Conservation (phyloP, 495 filamentous ascomycete species). For the Talaromyces proteolyticus region DNA sequence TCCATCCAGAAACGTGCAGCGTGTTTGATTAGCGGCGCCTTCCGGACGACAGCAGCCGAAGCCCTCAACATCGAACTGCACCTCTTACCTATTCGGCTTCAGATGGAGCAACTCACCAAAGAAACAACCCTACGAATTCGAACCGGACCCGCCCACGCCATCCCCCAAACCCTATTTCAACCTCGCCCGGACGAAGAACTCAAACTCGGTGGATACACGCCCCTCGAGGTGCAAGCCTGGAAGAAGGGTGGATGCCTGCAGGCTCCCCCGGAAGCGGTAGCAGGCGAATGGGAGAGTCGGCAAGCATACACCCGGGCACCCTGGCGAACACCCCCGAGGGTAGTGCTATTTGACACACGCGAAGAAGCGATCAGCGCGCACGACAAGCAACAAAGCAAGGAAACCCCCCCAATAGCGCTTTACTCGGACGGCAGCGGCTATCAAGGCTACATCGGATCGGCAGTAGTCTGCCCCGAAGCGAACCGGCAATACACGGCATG, state of each 20-base stretch:
- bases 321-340: constrained; percentile 10
- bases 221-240: constrained; percentile 12
- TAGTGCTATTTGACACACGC: constrained; percentile 10
- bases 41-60: constrained; percentile 7
- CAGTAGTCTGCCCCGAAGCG: not conserved
- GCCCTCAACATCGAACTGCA: constrained; percentile 8
- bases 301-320: constrained; percentile 11
- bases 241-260: constrained; percentile 8
- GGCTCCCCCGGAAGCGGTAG: constrained; percentile 6
- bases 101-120: constrained; percentile 10
- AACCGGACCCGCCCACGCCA: constrained; percentile 3
- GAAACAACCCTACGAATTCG: constrained; percentile 9
- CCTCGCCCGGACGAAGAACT: not conserved
- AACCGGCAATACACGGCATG: not conserved
- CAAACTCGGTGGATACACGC: constrained; percentile 4
- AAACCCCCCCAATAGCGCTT: not conserved
- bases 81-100: constrained; percentile 5
- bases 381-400: not conserved
- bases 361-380: constrained; percentile 4
- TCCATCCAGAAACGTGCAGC: constrained; percentile 6
- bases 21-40: constrained; percentile 9
- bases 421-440: constrained; percentile 12
- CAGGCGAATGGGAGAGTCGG: constrained; percentile 11
- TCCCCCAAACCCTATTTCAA: not conserved
- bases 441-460: constrained; percentile 8